phyloP scores from a whole-genome alignment of 1,139 yeast species.

The Yamadazyma kanchanaburiensis region DNA sequence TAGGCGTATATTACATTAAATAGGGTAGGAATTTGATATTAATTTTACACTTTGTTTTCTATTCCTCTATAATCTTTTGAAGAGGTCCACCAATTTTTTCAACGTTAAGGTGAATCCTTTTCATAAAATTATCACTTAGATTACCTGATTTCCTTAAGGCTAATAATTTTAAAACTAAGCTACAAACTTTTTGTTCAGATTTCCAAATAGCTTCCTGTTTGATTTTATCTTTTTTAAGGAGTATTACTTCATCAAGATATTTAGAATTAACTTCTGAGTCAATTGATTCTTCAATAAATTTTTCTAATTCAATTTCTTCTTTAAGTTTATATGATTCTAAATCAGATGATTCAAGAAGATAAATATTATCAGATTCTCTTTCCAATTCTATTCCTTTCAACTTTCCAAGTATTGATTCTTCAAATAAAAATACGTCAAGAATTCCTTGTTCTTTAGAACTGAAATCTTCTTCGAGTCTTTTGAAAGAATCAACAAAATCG shows the following conservation, averaged over 20 bases:
- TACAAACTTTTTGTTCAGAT: conserved; percentile 47
- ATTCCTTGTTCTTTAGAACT: not conserved
- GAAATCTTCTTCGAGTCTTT: not conserved
- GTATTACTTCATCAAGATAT: too few relatives aligned
- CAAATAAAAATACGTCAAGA: not conserved
- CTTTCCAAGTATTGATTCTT: conserved; percentile 2
- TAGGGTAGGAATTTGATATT: too few relatives aligned
- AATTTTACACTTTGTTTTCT: too few relatives aligned
- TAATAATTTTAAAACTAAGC: conserved; percentile 48
- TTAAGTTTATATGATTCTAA: too few relatives aligned
- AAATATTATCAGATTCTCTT: conserved; percentile 1
- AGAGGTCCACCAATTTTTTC: conserved; percentile 44
- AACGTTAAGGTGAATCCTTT: conserved; percentile 48
- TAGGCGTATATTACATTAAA: too few relatives aligned
- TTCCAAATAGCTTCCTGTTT: conserved; percentile 18
- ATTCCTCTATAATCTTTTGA: conserved; percentile 15
- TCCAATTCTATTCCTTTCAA: not conserved
- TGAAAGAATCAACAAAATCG: not conserved
- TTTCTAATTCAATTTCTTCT: too few relatives aligned
- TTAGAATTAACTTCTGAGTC: too few relatives aligned
- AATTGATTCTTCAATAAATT: too few relatives aligned
- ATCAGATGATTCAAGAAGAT: too few relatives aligned
- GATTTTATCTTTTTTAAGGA: too few relatives aligned
- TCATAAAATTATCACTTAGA: conserved; percentile 23
- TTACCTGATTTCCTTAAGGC: conserved; percentile 40